A percentile compares a stretch with the other conserved stretches of the same genome.
Evolutionary conservation across 495 filamentous ascomycete species (phyloP).

Genomic region (Aspergillus egyptiacus): DNA sequence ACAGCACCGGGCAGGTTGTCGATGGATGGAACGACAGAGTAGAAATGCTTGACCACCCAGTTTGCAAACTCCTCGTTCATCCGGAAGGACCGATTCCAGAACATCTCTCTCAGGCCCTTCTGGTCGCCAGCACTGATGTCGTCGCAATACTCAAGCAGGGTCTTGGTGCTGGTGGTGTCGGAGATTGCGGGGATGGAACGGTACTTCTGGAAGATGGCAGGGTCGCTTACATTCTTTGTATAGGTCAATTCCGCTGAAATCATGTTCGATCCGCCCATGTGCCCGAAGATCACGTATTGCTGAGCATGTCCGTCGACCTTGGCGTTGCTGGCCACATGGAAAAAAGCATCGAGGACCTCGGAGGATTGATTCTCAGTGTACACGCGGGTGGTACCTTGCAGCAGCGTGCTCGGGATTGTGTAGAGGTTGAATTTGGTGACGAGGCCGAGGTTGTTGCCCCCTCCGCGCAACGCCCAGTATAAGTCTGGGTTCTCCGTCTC

Average conservation of each 20-base stretch:
- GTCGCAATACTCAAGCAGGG: slow-evolving; percentile 38
- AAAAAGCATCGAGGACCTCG: slow-evolving; percentile 10
- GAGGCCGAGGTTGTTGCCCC: slow-evolving; percentile 46
- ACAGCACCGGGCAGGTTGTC: slow-evolving; percentile 31
- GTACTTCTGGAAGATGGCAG: slow-evolving; percentile 40
- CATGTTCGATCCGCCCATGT: slow-evolving; percentile 25
- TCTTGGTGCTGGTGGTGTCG: slow-evolving; percentile 36
- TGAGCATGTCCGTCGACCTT: slow-evolving; percentile 31
- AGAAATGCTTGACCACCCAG: slow-evolving; percentile 34
- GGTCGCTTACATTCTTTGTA: slow-evolving; percentile 30
- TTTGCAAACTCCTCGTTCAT: slow-evolving; percentile 29
- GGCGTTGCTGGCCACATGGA: slow-evolving; percentile 4
- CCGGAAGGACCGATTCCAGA: slow-evolving; percentile 36
- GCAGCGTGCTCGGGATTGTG: slow-evolving; percentile 4
- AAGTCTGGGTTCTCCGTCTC: slow-evolving; percentile 37
- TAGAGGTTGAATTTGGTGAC: slow-evolving; percentile 45
- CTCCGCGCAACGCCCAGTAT: slow-evolving; percentile 49
- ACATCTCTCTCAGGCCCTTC: slow-evolving; percentile 39
- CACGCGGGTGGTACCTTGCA: slow-evolving; percentile 6
- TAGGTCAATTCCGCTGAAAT: slow-evolving; percentile 36
- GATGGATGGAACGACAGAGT: slow-evolving; percentile 28
- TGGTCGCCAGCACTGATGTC: slow-evolving; percentile 38
- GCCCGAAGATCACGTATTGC: slow-evolving; percentile 40
- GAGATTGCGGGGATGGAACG: slow-evolving; percentile 29
- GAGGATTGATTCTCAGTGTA: slow-evolving; percentile 5